Evolutionary conservation across 2,329 filamentous ascomycete genomes (phyloP), one percentile per base, ranked within the genome.

Genomic region (Ciborinia camelliae): DNA sequence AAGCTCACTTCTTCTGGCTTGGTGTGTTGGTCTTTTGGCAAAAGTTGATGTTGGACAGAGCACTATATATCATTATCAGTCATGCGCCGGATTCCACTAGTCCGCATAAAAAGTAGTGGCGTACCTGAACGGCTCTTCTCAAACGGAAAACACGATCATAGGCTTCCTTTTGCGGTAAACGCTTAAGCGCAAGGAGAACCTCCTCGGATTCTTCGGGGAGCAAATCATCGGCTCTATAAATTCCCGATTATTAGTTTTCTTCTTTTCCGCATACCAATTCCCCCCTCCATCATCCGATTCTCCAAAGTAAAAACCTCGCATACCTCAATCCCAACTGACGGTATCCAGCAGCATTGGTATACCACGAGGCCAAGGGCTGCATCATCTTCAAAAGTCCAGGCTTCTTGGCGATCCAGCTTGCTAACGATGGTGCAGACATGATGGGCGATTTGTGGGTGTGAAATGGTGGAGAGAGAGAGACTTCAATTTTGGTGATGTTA

Each of bases 61-160:
- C 81, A 82, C 81, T 73, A 61, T n/a, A 39, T 26, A 12, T 15
- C 2, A 63, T 30, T 10, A 52, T 73, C 51, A 72, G 64, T n/a
- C 54, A 18, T 55, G 32, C 53, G 58, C 65, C 52, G 41, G 20
- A 53, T 28, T 51, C 4, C 62, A 18, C 12, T 45, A 10, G 52
- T 18, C 15, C n/a, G 51, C 53, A 26, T n/a, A 30, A 32, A 9
- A 47, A 32, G 52, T 26, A 55, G 57, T 69, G 39, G 66, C 77
- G 70, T 81, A 90, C 88, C 85, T 99, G 95, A 81, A 96, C 88
- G 75, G 95, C 94, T 81, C 95, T 89, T 82, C 95, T 91, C 80
- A 99, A 87, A 76, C 95, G 93, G 89, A 92, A 99, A 78, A 98
- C 87, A 78, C 95, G 94, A 83, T 99, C 95, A 82, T 98, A 98